Percentiles rank a stretch among this genome's conserved stretches.
These are phyloP conservation scores for Erigeron canadensis DNA, from an alignment of 129 eudicot genomes.

Conservation along the genomic window DNA sequence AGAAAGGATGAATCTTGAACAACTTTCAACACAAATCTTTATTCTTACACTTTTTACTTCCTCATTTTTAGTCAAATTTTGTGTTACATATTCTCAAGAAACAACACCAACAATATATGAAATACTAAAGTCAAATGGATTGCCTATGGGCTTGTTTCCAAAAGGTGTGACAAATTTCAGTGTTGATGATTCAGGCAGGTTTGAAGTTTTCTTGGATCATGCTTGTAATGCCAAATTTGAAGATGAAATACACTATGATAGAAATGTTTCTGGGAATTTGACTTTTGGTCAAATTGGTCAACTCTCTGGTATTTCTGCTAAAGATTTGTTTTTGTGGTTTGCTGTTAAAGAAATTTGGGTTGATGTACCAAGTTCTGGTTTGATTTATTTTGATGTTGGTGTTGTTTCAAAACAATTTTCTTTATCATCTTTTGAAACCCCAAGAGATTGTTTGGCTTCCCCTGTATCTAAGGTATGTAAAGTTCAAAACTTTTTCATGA, in stretches of 20 bases:
- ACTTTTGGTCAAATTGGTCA: constrained; percentile 58
- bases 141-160: constrained; percentile 81
- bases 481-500: background rate
- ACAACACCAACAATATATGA: constrained; percentile 55
- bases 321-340: constrained; percentile 90
- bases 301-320: constrained; percentile 72
- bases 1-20: constrained; percentile 22
- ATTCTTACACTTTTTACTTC: constrained; percentile 22
- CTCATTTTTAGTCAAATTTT: constrained; percentile 16
- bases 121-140: constrained; percentile 44
- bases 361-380: constrained; percentile 77
- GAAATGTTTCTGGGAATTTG: constrained; percentile 58
- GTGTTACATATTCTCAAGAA: constrained; percentile 14
- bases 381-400: constrained; percentile 85
- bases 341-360: constrained; percentile 73
- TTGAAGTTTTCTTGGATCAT: constrained; percentile 60
- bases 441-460: constrained; percentile 70
- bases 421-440: constrained; percentile 67
- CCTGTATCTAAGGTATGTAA: constrained; percentile 43
- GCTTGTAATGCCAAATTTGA: constrained; percentile 83
- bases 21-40: constrained; percentile 17
- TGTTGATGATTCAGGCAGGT: constrained; percentile 52
- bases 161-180: constrained; percentile 71
- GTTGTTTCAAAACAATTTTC: constrained; percentile 86
- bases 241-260: constrained; percentile 78